Conservation (phyloP, 1,139 yeast species). For the Saccharomyces hybrid region DNA sequence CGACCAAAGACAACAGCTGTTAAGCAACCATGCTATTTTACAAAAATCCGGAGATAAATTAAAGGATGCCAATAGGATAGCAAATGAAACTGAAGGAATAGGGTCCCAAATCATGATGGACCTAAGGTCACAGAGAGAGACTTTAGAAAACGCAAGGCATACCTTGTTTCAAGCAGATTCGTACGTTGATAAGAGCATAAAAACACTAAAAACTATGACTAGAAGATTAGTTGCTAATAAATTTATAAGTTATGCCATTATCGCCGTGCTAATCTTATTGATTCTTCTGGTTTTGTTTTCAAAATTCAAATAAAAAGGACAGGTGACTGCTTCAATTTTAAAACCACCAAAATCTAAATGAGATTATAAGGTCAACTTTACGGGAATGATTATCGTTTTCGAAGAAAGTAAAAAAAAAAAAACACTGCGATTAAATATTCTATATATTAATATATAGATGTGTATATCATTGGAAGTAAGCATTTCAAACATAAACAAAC, state of each 20-base stretch:
- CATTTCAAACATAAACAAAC: background rate
- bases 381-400: too few species aligned
- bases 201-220: constrained; percentile 85
- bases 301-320: constrained; percentile 42
- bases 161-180: constrained; percentile 85
- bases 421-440: background rate
- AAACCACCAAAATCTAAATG: background rate
- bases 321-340: background rate
- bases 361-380: background rate
- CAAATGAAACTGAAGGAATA: constrained; percentile 82
- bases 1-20: constrained; percentile 72
- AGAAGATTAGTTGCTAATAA: constrained; percentile 92
- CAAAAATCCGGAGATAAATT: constrained; percentile 79
- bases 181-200: constrained; percentile 81
- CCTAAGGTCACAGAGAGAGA: constrained; percentile 88
- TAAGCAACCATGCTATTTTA: constrained; percentile 70
- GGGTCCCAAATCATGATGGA: constrained; percentile 90
- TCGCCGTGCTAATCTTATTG: constrained; percentile 74
- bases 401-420: background rate
- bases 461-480: background rate
- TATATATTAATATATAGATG: background rate
- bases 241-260: constrained; percentile 88
- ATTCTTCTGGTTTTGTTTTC: constrained; percentile 80
- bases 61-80: constrained; percentile 81
- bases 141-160: constrained; percentile 72